These are phyloP conservation scores for Aphanoascus verrucosus DNA, from an alignment of 2,329 filamentous ascomycete genomes.

Conservation along the genomic window DNA sequence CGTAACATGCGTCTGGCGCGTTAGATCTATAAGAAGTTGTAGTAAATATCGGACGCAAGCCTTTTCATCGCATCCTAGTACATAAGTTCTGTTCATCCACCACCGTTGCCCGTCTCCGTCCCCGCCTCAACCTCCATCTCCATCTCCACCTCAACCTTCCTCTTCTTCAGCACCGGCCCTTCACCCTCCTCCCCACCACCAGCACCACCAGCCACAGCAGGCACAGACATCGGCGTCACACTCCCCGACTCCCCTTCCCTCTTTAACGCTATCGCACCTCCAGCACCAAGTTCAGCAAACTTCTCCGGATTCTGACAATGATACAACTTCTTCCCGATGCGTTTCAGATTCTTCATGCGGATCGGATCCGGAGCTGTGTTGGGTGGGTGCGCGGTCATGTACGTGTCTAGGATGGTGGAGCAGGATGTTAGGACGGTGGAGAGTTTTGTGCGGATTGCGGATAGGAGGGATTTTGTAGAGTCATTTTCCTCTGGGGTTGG, in stretches of 20 bases:
- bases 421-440: constrained; percentile 31
- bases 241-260: constrained; percentile 21
- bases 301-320: constrained; percentile 42
- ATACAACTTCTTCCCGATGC: constrained; percentile 41
- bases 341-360: constrained; percentile 35
- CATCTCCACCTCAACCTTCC: constrained; percentile 26
- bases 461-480: constrained; percentile 17
- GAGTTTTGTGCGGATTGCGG: constrained; percentile 30
- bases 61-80: too few relatives aligned
- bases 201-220: constrained; percentile 26
- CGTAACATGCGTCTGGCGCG: too few relatives aligned
- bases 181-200: constrained; percentile 13
- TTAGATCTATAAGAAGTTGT: too few relatives aligned
- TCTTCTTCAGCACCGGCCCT: constrained; percentile 31
- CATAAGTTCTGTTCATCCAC: too few relatives aligned
- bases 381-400: constrained; percentile 19
- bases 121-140: neutral
- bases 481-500: neutral
- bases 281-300: neutral
- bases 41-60: too few relatives aligned
- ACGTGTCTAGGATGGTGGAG: constrained; percentile 31
- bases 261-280: neutral
- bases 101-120: neutral
- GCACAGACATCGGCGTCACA: constrained; percentile 16
- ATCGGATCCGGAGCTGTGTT: constrained; percentile 26